Evolutionary conservation across 202 grass and related monocot genomes (phyloP).

Genomic region (Musa balbisiana): DNA sequence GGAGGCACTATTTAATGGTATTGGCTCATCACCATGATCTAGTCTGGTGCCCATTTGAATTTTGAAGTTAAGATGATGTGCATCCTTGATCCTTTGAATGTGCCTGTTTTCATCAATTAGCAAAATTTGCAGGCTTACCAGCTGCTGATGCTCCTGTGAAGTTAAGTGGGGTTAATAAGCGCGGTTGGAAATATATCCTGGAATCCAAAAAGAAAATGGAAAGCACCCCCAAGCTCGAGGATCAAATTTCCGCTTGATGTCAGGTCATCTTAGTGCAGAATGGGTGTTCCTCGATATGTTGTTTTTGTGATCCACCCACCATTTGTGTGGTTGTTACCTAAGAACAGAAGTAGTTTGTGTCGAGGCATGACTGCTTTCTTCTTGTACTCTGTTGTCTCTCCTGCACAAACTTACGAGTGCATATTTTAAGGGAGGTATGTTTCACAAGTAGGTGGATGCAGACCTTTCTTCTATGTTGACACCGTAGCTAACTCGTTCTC

Average conservation of each 20-base stretch:
- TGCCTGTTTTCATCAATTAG: background rate
- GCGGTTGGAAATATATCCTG: slow-evolving; percentile 80
- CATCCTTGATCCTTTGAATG: background rate
- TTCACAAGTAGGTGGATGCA: too few species aligned
- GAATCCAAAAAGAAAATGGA: slow-evolving; percentile 43
- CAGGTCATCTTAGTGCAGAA: background rate
- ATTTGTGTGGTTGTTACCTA: too few species aligned
- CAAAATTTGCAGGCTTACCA: slow-evolving; percentile 36
- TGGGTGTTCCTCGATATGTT: background rate
- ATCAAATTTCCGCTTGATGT: background rate
- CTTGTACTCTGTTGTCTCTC: too few species aligned
- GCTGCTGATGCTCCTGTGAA: slow-evolving; percentile 32
- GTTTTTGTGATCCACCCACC: too few species aligned
- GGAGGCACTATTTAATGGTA: too few species aligned
- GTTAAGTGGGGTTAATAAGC: slow-evolving; percentile 81
- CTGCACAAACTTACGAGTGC: too few species aligned
- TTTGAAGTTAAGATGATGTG: background rate
- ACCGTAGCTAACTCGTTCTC: too few species aligned
- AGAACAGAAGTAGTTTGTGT: too few species aligned
- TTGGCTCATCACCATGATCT: background rate
- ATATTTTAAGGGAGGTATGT: too few species aligned
- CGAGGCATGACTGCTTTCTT: too few species aligned
- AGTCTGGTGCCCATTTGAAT: background rate
- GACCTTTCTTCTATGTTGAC: too few species aligned
- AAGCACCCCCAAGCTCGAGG: background rate